These are phyloP conservation scores for Colletotrichum sidae DNA, from an alignment of 2,329 filamentous ascomycete genomes.

Conservation along the genomic window DNA sequence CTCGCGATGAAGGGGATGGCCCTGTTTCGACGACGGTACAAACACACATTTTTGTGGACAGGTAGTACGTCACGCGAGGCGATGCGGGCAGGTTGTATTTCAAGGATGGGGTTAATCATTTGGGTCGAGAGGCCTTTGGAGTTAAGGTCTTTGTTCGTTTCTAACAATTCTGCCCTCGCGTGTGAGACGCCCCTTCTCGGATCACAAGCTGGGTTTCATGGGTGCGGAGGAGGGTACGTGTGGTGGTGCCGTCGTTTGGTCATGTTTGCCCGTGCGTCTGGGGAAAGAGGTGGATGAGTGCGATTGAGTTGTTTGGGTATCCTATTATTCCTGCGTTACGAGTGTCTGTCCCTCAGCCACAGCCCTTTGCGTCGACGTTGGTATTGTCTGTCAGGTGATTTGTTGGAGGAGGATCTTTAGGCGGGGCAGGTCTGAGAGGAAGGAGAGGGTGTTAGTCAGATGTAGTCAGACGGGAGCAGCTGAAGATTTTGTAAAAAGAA, in stretches of 20 bases:
- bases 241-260: too few species aligned
- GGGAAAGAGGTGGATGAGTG: too few species aligned
- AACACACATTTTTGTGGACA: neutral
- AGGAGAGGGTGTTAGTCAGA: constrained; percentile 9
- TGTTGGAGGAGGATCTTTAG: constrained; percentile 34
- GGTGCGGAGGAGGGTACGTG: too few species aligned
- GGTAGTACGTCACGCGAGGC: neutral
- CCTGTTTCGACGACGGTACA: constrained; percentile 13
- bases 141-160: too few species aligned
- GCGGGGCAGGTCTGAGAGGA: constrained; percentile 47
- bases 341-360: neutral
- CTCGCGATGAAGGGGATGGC: constrained; percentile 22
- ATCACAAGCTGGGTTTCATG: too few species aligned
- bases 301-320: neutral
- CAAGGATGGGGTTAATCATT: neutral
- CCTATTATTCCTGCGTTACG: too few species aligned
- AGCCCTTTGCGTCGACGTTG: too few species aligned
- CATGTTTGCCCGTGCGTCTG: too few species aligned
- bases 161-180: too few species aligned
- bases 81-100: neutral
- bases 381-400: too few species aligned
- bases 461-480: neutral
- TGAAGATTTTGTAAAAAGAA: neutral
- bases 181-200: too few species aligned
- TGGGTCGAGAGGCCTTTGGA: too few species aligned